These are phyloP conservation scores for Platanthera guangdongensis DNA, from an alignment of 106 monocot genomes.

Conservation along the genomic window DNA sequence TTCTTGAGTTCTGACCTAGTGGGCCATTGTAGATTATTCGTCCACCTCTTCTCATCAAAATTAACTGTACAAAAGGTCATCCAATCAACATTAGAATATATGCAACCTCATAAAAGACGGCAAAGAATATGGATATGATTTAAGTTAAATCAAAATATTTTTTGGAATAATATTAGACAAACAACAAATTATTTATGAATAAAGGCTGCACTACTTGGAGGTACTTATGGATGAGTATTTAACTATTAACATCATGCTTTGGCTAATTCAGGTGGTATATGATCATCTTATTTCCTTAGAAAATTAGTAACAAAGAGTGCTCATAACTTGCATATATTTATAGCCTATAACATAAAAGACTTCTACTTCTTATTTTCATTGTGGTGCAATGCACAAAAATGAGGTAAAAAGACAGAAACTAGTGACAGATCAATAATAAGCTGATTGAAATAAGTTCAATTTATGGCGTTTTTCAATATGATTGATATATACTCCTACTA, in stretches of 20 bases:
- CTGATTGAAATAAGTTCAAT: background rate
- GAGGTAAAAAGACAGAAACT: background rate
- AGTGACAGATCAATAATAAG: background rate
- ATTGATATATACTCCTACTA: background rate
- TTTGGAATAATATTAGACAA: background rate
- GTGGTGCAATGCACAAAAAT: background rate
- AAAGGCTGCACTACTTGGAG: background rate
- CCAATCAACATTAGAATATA: background rate
- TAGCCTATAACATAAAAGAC: background rate
- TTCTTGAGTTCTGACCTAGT: constrained; percentile 38
- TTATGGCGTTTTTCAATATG: background rate
- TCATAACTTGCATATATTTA: background rate
- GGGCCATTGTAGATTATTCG: constrained; percentile 35
- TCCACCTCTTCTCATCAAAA: constrained; percentile 52
- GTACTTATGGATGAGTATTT: background rate
- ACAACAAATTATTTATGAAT: background rate
- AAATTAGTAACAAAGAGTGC: background rate
- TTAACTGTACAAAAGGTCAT: constrained; percentile 17
- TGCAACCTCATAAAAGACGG: background rate
- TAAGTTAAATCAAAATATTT: background rate
- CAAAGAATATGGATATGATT: background rate
- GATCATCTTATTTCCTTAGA: background rate
- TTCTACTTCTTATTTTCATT: background rate
- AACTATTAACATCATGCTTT: background rate
- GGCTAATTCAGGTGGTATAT: background rate